These are phyloP conservation scores for Diaporthe ilicicola DNA, from an alignment of 2,329 filamentous ascomycete genomes.

Conservation along the genomic window DNA sequence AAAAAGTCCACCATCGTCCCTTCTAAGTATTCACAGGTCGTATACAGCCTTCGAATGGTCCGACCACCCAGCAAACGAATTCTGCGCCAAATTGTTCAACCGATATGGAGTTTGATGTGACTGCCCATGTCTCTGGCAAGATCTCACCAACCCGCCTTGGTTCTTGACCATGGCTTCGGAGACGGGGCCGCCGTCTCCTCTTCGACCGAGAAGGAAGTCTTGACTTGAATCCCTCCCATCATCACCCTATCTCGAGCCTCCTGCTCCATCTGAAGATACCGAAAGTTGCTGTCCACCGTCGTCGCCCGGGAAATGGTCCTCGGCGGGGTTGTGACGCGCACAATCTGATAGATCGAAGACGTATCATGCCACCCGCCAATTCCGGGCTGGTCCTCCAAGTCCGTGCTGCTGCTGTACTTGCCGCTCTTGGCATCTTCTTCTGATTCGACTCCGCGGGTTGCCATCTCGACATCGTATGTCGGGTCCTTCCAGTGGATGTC, in stretches of 20 bases:
- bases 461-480: neutral
- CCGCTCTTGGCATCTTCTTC: neutral
- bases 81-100: neutral
- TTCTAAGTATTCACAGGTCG: neutral
- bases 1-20: too few species aligned
- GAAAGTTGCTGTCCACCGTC: neutral
- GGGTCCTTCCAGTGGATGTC: neutral
- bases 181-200: neutral
- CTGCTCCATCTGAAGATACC: conserved; percentile 2
- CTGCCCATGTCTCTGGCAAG: neutral
- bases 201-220: conserved; percentile 2
- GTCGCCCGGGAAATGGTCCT: neutral
- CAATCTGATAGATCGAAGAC: neutral
- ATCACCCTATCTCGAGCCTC: neutral
- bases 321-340: conserved; percentile 9
- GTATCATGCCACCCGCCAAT: neutral
- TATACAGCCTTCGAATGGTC: neutral
- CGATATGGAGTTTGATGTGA: too few species aligned
- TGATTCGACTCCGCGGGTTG: neutral
- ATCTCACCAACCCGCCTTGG: neutral
- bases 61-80: neutral
- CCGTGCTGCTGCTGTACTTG: neutral
- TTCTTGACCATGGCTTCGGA: neutral
- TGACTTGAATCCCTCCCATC: neutral
- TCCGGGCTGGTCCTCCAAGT: neutral